Evolutionary conservation across 768 basidiomycete species (phyloP), one percentile per base, ranked within the genome.

Genomic region (Coprinopsis cinerea): DNA sequence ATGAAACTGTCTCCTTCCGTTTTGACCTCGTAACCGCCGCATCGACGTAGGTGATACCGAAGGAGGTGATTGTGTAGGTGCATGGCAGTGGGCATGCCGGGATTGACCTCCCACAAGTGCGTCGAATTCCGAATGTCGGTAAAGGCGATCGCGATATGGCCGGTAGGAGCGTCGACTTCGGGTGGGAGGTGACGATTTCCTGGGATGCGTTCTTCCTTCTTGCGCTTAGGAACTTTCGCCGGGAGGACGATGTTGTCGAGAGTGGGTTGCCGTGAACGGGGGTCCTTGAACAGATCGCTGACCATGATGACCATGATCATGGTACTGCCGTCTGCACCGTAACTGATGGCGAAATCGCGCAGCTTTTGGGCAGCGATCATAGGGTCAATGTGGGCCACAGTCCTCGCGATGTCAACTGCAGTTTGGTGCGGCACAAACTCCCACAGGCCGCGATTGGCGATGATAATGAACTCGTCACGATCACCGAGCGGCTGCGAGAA

Each of bases 1-100:
- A 99, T 94, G 74, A 99, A 99, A 0, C 95, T 84, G 60, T 98
- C 96, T 24, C 96, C 96, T 83, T 99, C 96, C 10, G 96, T 99
- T 70, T 99, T 99, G 61, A 98, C 95, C 68, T 97, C 92, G 65
- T 98, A 99, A 1, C 96, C 96, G 24, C 93, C 93, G 59, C 93
- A 94, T 35, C 87, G 74, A 24, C 95, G 82, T 26, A 97, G 71
- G 53, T 87, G 83, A 4, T 94, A 78, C 18, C 96, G 83, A 40
- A 98, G 75, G 20, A 97, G 74, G 44, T 70, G 76, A 63, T 98
- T 94, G 68, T 99, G 96, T 56, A 92, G 67, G 23, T 83, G 81
- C 76, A 96, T 94, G 2, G 94, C 93, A 0, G 85, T 87, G 18
- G 87, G 82, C 94, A 98, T 99, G 2, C 94, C 93, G 0, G 87